Conservation (phyloP, 768 basidiomycete species). For the Auricularia sp. region DNA sequence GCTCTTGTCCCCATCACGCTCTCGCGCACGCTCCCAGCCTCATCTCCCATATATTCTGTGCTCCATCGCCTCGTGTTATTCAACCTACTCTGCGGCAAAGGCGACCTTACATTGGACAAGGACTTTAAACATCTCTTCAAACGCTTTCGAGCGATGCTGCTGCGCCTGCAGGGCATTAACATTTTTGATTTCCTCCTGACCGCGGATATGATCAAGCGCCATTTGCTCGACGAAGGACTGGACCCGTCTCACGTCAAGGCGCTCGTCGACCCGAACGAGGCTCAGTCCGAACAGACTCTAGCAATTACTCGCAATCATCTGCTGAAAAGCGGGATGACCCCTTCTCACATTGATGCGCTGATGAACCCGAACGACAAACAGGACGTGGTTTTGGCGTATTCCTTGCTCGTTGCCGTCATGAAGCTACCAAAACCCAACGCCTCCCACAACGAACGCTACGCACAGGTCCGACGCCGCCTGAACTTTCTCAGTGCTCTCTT, state of each 20-base stretch:
- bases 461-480: constrained; percentile 14
- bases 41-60: constrained; percentile 17
- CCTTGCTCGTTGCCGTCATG: constrained; percentile 19
- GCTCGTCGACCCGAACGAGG: background rate
- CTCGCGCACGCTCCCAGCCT: constrained; percentile 9
- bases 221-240: background rate
- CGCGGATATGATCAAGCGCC: constrained; percentile 9
- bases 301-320: constrained; percentile 12
- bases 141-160: constrained; percentile 18
- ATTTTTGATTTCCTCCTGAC: constrained; percentile 19
- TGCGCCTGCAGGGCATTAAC: constrained; percentile 17
- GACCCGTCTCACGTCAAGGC: background rate
- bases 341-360: constrained; percentile 9
- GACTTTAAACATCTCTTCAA: constrained; percentile 28
- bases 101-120: constrained; percentile 26
- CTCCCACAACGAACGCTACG: constrained; percentile 11
- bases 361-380: constrained; percentile 25
- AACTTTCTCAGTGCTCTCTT: constrained; percentile 14
- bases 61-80: constrained; percentile 16
- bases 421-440: constrained; percentile 11
- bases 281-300: background rate
- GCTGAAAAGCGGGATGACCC: constrained; percentile 3
- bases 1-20: constrained; percentile 18
- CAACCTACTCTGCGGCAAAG: constrained; percentile 22
- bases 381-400: constrained; percentile 21